These are phyloP conservation scores for Fraxinus latifolia DNA, from an alignment of 305 asterid genomes.

Conservation along the genomic window DNA sequence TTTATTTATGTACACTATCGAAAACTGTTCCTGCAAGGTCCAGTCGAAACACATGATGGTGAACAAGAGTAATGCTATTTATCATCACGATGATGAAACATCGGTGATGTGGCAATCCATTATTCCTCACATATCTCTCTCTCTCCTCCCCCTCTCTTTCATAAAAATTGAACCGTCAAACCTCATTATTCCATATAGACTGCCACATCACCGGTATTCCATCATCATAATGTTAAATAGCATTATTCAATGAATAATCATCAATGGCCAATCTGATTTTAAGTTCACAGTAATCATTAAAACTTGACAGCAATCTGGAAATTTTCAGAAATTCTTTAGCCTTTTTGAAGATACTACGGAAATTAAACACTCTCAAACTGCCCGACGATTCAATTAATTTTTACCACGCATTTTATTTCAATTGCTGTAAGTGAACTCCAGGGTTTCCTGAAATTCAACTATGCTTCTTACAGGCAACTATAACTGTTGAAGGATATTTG, in stretches of 20 bases:
- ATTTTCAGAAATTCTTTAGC: background rate
- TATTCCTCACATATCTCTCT: too few species aligned
- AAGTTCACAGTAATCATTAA: background rate
- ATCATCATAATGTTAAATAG: too few species aligned
- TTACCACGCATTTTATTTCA: background rate
- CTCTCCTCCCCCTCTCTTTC: too few species aligned
- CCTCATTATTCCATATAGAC: too few species aligned
- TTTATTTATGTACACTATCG: background rate
- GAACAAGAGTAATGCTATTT: background rate
- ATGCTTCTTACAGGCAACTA: slow-evolving; percentile 57
- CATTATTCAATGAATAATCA: too few species aligned
- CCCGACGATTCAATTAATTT: background rate
- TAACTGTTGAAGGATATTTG: slow-evolving; percentile 69
- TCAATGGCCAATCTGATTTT: background rate
- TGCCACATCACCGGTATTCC: too few species aligned
- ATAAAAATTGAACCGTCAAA: too few species aligned
- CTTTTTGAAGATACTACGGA: background rate
- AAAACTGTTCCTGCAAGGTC: background rate
- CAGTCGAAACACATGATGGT: background rate
- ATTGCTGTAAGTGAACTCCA: background rate
- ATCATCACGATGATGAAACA: too few species aligned
- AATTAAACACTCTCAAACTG: background rate
- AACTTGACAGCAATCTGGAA: background rate
- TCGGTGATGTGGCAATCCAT: too few species aligned
- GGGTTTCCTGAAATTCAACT: background rate